Evolutionary conservation across 495 filamentous ascomycete species (phyloP), one percentile per base, ranked within the genome.

Genomic region (Neurospora sp.): DNA sequence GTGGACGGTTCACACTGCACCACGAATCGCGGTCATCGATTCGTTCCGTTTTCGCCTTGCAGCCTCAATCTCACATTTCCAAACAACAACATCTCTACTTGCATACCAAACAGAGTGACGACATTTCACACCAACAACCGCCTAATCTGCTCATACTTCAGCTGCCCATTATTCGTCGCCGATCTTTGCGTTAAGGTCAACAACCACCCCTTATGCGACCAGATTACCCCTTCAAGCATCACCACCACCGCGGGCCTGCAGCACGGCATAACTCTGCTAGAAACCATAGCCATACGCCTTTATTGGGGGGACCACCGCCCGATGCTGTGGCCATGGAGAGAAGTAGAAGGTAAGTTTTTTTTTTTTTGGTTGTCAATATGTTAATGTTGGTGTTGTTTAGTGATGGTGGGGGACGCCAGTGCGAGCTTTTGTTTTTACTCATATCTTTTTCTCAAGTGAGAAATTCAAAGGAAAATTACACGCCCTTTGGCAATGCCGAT

Each of bases 271-370:
- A 18, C n/a, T 14, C 48, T 59, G 48, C 22, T 22, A 22, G 22
- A 53, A 40, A n/a, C 71, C 71, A 48, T 39, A 72, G 69, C 71
- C 61, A 35, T 39, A 14, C 72, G 39, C 69, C 68, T 18, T 66
- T 66, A 18, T 66, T 27, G 1, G 53, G 53, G 3, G 27, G 53
- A 3, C 53, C 53, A 66, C 53, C 53, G 27, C 53, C 9, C 14
- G 53, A 66, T 18, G 53, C 53, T 18, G 27, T 18, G 53, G 53
- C 14, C 12, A 79, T 80, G 77, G 78, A 78, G 20, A 74, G 82
- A 70, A 82, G 81, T 74, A 78, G 82, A 74, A 81, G 81, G 82
- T 83, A 76, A 78, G 79, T 77, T 44, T 22, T 22, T n/a, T 27
- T 27, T 35, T 10, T 3, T 22, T 2, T 53, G n/a, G n/a, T 40